Evolutionary conservation across 1,284 basidiomycete genomes (phyloP).

Genomic region (Mycosarcoma mackinlayi): DNA sequence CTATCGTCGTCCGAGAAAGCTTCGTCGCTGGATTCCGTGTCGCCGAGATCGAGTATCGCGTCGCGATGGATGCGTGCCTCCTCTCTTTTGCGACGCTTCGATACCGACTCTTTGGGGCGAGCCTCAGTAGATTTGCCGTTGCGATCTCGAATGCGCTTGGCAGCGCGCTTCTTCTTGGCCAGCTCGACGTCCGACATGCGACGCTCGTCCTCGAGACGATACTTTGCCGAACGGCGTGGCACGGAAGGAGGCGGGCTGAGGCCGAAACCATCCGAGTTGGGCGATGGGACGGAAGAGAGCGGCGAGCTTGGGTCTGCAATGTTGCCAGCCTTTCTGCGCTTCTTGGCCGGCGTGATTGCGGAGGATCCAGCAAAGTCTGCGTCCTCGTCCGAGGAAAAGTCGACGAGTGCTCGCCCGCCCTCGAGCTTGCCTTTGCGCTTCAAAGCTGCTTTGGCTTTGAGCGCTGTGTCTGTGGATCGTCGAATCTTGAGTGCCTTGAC

Average conservation of each 20-base stretch:
- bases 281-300: constrained; percentile 43
- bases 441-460: constrained; percentile 10
- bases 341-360: constrained; percentile 33
- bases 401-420: constrained; percentile 3
- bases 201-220: constrained; percentile 27
- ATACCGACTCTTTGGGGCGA: constrained; percentile 28
- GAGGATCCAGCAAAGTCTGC: constrained; percentile 11
- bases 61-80: constrained; percentile 43
- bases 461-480: constrained; percentile 4
- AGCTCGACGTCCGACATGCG: constrained; percentile 34
- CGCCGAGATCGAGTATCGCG: constrained; percentile 42
- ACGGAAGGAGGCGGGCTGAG: constrained; percentile 33
- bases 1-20: constrained; percentile 7
- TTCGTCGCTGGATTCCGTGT: constrained; percentile 49
- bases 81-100: constrained; percentile 35
- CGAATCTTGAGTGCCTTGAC: constrained; percentile 9
- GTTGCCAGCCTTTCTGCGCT: constrained; percentile 49
- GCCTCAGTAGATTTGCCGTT: constrained; percentile 7
- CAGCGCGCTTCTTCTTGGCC: constrained; percentile 38
- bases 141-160: constrained; percentile 20
- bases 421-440: constrained; percentile 33
- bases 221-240: constrained; percentile 27
- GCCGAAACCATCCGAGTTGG: constrained; percentile 22
- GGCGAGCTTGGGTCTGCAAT: constrained; percentile 49
- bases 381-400: constrained; percentile 35